Conservation (phyloP, 2,329 filamentous ascomycete species). For the Sclerotinia borealis region DNA sequence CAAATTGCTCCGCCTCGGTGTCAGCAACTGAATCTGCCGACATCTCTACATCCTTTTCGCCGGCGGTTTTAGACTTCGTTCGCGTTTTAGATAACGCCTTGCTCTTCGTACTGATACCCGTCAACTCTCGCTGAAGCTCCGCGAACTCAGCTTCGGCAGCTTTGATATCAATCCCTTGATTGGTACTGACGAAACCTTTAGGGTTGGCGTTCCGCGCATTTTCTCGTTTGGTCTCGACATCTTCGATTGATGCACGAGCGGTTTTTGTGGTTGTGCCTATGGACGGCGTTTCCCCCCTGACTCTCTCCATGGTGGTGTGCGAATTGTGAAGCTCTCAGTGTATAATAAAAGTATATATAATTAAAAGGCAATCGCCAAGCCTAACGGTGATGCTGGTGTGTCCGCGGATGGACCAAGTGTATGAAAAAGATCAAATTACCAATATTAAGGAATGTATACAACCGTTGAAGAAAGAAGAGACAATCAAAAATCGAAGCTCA, state of each 20-base stretch:
- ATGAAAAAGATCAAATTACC: not conserved
- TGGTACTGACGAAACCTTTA: constrained; percentile 38
- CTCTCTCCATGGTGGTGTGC: constrained; percentile 6
- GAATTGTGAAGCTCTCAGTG: not conserved
- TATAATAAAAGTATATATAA: not conserved
- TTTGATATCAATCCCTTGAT: constrained; percentile 49
- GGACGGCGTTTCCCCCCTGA: not conserved
- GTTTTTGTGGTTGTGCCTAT: not conserved
- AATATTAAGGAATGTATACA: constrained; percentile 3
- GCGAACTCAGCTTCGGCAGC: constrained; percentile 66
- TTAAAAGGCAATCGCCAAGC: not conserved
- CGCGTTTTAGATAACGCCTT: constrained; percentile 45
- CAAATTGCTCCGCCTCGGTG: constrained; percentile 53
- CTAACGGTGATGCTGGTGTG: not conserved
- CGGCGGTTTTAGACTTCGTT: constrained; percentile 28
- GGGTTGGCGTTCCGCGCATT: constrained; percentile 37
- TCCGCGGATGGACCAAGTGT: not conserved
- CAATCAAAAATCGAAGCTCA: not conserved
- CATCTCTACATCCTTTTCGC: constrained; percentile 54
- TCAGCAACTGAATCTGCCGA: constrained; percentile 33
- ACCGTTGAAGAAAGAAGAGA: not conserved
- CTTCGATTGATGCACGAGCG: constrained; percentile 1
- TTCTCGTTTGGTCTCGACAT: constrained; percentile 40
- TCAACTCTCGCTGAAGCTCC: constrained; percentile 57
- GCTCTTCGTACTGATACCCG: constrained; percentile 50